Evolutionary conservation across 441 rosid genomes (phyloP).

Genomic region (Omphalea diandra): DNA sequence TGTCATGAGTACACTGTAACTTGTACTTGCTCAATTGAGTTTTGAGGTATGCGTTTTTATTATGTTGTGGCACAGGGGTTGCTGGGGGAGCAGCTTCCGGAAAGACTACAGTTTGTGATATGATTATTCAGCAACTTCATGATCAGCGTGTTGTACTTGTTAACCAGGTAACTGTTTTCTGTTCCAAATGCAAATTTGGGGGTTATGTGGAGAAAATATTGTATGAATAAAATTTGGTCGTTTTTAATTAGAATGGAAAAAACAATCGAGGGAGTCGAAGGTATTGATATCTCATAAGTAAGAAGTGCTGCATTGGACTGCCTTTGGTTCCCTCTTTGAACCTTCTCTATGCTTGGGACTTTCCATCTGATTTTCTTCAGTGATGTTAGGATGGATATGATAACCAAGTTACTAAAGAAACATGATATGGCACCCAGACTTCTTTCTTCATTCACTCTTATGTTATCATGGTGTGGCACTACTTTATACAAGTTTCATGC

Average conservation of each 20-base stretch:
- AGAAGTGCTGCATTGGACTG: not conserved
- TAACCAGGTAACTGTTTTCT: conserved; percentile 63
- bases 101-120: conserved; percentile 96
- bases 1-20: not conserved
- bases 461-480: not conserved
- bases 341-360: not conserved
- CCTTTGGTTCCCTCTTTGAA: no score
- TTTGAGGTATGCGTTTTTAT: conserved; percentile 18
- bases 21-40: not conserved
- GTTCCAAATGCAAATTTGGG: not conserved
- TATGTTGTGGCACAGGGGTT: conserved; percentile 57
- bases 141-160: conserved; percentile 98
- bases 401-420: conserved; percentile 3
- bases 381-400: not conserved
- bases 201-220: conserved; percentile 1
- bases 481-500: not conserved
- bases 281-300: not conserved
- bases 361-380: not conserved
- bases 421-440: not conserved
- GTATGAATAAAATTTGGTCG: not conserved
- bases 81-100: conserved; percentile 99
- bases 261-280: not conserved
- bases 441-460: not conserved
- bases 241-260: not conserved
- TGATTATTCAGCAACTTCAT: conserved; percentile 98